Conservation (phyloP, 345 rosid genomes). For the Brassica nigra region DNA sequence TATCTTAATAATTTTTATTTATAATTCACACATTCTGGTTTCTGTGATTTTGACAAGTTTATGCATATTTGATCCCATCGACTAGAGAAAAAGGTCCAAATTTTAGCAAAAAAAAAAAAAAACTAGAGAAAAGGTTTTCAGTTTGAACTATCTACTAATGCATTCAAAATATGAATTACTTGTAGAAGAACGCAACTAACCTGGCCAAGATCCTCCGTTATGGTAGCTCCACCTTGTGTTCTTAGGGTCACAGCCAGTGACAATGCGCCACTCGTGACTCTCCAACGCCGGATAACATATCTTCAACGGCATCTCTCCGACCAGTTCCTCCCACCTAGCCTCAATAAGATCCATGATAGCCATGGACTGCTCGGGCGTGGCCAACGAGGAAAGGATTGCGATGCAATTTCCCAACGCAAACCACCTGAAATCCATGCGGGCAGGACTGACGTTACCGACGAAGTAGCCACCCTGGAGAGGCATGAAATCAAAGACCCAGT, state of each 20-base stretch:
- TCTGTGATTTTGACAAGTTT: not conserved
- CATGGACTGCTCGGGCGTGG: constrained; percentile 63
- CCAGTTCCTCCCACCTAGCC: constrained; percentile 71
- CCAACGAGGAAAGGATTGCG: constrained; percentile 56
- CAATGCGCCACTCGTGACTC: constrained; percentile 63
- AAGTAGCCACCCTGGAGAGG: constrained; percentile 68
- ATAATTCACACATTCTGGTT: not conserved
- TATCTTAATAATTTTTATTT: not conserved
- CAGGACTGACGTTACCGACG: constrained; percentile 71
- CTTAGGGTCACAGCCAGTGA: constrained; percentile 71
- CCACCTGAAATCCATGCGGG: constrained; percentile 76
- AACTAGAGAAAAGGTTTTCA: not conserved
- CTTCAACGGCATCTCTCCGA: constrained; percentile 73
- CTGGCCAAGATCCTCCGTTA: constrained; percentile 83
- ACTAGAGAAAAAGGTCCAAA: not conserved
- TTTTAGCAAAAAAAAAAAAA: no score
- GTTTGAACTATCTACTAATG: not conserved
- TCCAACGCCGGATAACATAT: constrained; percentile 64
- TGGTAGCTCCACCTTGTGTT: constrained; percentile 76
- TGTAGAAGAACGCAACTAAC: constrained; percentile 38
- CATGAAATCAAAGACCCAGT: constrained; percentile 70
- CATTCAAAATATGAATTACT: not conserved
- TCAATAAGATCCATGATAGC: constrained; percentile 75
- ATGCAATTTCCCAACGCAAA: constrained; percentile 64
- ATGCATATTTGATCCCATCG: not conserved